phyloP scores from a whole-genome alignment of 305 asterid genomes.

The Fraxinus nigra region DNA sequence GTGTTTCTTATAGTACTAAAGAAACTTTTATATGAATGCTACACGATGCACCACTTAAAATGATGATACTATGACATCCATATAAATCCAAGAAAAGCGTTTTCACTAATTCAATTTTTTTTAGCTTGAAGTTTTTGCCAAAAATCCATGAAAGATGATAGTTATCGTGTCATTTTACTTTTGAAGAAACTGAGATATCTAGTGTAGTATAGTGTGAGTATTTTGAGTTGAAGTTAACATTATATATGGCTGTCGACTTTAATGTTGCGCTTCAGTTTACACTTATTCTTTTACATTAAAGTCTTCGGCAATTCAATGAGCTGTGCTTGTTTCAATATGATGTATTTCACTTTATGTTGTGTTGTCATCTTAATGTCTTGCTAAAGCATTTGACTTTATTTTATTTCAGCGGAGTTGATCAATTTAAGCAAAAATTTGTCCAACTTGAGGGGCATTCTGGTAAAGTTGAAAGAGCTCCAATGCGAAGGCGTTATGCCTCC shows the following conservation, averaged over 20 bases:
- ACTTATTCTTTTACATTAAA: neutral
- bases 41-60: neutral
- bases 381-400: neutral
- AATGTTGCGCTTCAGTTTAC: neutral
- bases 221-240: neutral
- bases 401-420: slow-evolving; percentile 77
- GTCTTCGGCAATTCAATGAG: neutral
- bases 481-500: slow-evolving; percentile 83
- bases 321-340: neutral
- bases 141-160: neutral
- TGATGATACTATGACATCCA: neutral
- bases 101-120: neutral
- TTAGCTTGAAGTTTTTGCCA: neutral
- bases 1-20: slow-evolving; percentile 1
- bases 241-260: neutral
- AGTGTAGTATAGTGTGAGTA: neutral
- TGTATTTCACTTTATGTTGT: neutral
- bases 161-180: neutral
- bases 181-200: neutral
- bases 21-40: neutral
- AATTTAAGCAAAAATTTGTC: slow-evolving; percentile 81
- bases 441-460: slow-evolving; percentile 75
- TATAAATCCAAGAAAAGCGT: neutral
- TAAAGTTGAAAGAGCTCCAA: slow-evolving; percentile 48
- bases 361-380: neutral